Percentiles rank a stretch among this genome's conserved stretches.
Evolutionary conservation across 192 early-diverging fungal genomes (phyloP).

Genomic region (Obelidium mucronatum): DNA sequence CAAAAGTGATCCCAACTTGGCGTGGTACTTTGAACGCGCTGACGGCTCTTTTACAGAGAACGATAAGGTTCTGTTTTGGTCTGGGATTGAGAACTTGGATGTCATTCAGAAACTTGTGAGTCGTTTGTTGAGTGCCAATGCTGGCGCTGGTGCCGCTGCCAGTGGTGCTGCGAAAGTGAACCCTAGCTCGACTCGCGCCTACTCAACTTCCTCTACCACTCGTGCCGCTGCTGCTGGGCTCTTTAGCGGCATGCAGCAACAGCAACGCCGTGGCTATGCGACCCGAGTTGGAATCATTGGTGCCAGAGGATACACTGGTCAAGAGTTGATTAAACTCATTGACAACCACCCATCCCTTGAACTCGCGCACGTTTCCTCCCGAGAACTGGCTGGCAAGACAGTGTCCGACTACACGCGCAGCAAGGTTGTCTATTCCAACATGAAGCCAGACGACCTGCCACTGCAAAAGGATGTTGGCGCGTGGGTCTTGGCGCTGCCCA

Average conservation of each 20-base stretch:
- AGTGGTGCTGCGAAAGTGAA: constrained; percentile 5
- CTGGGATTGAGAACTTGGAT: constrained; percentile 86
- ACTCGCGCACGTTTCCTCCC: constrained; percentile 89
- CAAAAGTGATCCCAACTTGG: constrained; percentile 76
- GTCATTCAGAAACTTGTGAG: constrained; percentile 74
- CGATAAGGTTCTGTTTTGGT: constrained; percentile 90
- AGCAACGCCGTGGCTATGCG: constrained; percentile 67
- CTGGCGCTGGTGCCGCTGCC: constrained; percentile 44
- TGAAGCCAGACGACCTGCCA: constrained; percentile 73
- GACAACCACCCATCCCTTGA: constrained; percentile 86
- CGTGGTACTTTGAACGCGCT: constrained; percentile 97
- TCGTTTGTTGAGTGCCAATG: constrained; percentile 41
- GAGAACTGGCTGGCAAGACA: constrained; percentile 90
- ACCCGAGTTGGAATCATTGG: constrained; percentile 89
- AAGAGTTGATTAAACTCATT: constrained; percentile 91
- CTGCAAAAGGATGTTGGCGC: constrained; percentile 81
- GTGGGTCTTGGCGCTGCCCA: constrained; percentile 97
- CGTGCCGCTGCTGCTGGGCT: too few species aligned
- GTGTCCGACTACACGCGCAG: constrained; percentile 79
- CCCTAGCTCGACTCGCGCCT: constrained; percentile 52
- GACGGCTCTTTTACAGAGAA: constrained; percentile 84
- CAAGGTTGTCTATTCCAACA: constrained; percentile 78
- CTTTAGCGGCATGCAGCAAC: constrained; percentile 28
- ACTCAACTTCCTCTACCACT: constrained; percentile 56
- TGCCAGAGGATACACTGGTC: constrained; percentile 96